Conservation (phyloP, 257 asterid species). For the Solanum clarkiae region DNA sequence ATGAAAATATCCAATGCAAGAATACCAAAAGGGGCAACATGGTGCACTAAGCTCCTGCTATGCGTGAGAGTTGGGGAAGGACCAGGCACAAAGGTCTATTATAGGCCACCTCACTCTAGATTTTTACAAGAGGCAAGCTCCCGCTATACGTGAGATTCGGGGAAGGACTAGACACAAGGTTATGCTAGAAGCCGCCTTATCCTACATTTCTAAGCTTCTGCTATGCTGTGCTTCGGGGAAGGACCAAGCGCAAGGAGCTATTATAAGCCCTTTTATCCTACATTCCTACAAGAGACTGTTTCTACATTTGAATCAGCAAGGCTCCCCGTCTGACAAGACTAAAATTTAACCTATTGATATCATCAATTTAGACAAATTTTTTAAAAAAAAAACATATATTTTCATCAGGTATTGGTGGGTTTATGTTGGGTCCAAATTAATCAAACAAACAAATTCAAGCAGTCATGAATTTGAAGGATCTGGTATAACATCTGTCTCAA, state of each 20-base stretch:
- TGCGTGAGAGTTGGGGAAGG: background rate
- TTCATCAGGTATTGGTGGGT: background rate
- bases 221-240: background rate
- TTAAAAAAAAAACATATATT: background rate
- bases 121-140: background rate
- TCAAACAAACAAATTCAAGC: background rate
- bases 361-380: background rate
- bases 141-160: background rate
- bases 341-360: background rate
- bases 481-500: background rate
- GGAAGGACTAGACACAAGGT: background rate
- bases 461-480: background rate
- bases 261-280: background rate
- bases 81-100: background rate
- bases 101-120: background rate
- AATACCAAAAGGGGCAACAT: background rate
- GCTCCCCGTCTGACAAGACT: background rate
- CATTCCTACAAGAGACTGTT: background rate
- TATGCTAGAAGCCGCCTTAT: background rate
- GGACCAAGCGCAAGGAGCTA: background rate
- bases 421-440: background rate
- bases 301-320: background rate
- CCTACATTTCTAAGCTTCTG: background rate
- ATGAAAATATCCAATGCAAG: background rate
- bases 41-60: background rate